These are phyloP conservation scores for Dendrobium huoshanense DNA, from an alignment of 106 monocot genomes.

Conservation along the genomic window DNA sequence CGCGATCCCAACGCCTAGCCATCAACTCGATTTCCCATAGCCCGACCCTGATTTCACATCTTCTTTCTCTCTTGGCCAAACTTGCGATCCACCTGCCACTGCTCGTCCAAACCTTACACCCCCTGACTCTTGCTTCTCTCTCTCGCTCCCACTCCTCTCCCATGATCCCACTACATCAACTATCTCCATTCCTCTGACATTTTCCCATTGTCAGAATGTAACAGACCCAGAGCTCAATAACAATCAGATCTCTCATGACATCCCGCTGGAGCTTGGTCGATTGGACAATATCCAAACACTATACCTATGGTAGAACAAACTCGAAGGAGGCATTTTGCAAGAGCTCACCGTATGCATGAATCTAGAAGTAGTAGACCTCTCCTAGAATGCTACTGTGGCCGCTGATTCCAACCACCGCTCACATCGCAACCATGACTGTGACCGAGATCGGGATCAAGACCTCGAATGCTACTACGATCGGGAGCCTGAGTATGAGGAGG, in stretches of 20 bases:
- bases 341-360: slow-evolving; percentile 48
- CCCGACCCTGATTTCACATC: no score
- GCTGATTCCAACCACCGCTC: no score
- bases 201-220: slow-evolving; percentile 50
- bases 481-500: neutral
- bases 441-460: no score
- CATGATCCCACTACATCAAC: neutral
- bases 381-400: slow-evolving; percentile 36
- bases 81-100: no score
- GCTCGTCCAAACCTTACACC: no score
- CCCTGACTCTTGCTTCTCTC: no score
- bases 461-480: no score
- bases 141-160: no score
- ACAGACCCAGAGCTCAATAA: slow-evolving; percentile 87
- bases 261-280: slow-evolving; percentile 52
- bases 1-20: no score
- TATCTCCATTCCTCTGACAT: slow-evolving; percentile 53
- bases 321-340: slow-evolving; percentile 48
- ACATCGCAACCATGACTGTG: no score
- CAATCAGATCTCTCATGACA: slow-evolving; percentile 60
- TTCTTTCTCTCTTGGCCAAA: no score
- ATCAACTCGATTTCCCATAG: no score
- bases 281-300: slow-evolving; percentile 42
- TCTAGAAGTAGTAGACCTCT: slow-evolving; percentile 78
- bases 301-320: slow-evolving; percentile 71